These are phyloP conservation scores for Pelargonium myrrhifolium DNA, from an alignment of 441 rosid species.

Conservation along the genomic window DNA sequence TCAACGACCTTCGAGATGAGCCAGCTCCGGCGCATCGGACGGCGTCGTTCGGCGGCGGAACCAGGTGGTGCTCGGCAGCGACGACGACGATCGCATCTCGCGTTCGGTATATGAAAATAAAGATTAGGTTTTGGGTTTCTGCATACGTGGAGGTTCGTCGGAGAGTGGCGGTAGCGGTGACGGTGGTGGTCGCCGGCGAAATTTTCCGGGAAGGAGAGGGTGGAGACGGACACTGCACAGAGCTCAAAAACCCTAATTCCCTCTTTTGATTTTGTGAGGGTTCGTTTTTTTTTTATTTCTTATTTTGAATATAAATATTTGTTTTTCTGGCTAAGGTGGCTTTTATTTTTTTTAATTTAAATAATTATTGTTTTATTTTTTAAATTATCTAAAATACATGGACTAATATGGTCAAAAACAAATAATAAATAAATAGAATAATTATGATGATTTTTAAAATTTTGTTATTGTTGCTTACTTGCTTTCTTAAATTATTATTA, in stretches of 20 bases:
- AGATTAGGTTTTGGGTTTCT: neutral
- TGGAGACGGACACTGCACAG: neutral
- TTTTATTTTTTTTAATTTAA: no score
- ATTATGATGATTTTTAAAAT: no score
- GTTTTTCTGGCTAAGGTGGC: neutral
- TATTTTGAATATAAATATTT: neutral
- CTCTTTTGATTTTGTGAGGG: neutral
- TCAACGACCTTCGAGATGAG: constrained; percentile 31
- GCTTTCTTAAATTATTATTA: no score
- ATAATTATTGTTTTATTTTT: no score
- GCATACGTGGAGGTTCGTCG: neutral
- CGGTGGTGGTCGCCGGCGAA: neutral
- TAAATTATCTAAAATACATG: no score
- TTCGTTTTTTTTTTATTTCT: neutral
- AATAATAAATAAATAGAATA: no score
- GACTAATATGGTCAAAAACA: no score
- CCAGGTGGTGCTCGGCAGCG: neutral
- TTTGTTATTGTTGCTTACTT: no score
- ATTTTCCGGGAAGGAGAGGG: neutral
- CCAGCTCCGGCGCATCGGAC: constrained; percentile 23
- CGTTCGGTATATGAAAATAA: neutral
- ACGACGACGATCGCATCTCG: neutral
- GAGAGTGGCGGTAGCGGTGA: no score
- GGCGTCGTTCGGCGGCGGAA: constrained; percentile 2
- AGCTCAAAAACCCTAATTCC: neutral